Conservation (phyloP, 73 alveolate species). For the Halteria grandinella region DNA sequence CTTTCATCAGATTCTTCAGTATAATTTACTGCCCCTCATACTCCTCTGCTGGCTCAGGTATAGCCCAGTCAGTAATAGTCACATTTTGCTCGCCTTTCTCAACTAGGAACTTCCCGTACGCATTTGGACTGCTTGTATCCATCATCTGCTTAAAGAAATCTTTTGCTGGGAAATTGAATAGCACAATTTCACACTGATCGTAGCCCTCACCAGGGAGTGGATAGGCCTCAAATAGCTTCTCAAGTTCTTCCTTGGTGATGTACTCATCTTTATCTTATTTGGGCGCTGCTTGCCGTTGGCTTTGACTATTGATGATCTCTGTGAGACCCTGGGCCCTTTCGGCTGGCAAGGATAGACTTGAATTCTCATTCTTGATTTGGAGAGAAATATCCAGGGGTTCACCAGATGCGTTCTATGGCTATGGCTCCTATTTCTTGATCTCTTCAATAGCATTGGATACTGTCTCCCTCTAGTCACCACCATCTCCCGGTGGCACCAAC, state of each 20-base stretch:
- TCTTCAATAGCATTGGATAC: too few species aligned
- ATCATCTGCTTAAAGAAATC: conserved; percentile 32
- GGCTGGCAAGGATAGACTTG: too few species aligned
- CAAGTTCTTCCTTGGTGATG: conserved; percentile 45
- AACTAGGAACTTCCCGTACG: conserved; percentile 31
- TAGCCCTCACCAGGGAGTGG: conserved; percentile 44
- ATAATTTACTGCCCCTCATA: conserved; percentile 15
- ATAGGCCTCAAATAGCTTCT: background rate
- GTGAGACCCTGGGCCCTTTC: background rate
- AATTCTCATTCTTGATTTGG: too few species aligned
- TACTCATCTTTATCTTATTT: conserved; percentile 2
- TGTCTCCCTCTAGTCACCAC: too few species aligned
- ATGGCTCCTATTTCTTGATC: too few species aligned
- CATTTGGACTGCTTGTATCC: conserved; percentile 15
- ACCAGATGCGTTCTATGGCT: too few species aligned
- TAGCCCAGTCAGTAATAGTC: conserved; percentile 26
- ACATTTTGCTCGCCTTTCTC: conserved; percentile 58
- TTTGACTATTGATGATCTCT: background rate
- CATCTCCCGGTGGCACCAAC: too few species aligned
- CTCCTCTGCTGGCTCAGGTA: conserved; percentile 27
- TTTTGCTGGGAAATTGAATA: conserved; percentile 9
- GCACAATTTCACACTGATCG: background rate
- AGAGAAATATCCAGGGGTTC: too few species aligned
- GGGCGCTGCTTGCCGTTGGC: background rate
- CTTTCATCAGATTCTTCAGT: background rate